Conservation (phyloP, 306 rosid genomes). For the Lathyrus sativus region DNA sequence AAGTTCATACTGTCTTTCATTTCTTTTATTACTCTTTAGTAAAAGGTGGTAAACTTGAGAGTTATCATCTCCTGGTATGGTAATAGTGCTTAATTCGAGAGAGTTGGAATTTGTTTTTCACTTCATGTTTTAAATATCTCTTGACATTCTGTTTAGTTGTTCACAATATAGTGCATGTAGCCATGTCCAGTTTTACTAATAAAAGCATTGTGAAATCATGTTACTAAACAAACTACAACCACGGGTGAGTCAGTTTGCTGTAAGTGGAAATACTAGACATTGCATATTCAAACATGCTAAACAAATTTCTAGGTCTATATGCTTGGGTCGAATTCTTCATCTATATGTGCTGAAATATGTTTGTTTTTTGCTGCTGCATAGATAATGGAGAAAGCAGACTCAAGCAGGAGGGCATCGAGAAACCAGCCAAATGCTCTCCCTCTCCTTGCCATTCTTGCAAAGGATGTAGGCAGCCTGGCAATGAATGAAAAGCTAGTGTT, state of each 20-base stretch:
- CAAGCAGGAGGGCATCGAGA: conserved; percentile 94
- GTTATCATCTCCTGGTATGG: conserved; percentile 25
- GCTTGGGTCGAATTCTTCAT: conserved; percentile 16
- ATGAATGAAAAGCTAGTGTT: conserved; percentile 75
- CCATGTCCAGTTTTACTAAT: neutral
- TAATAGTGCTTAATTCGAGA: conserved; percentile 11
- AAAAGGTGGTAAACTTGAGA: conserved; percentile 29
- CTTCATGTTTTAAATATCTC: neutral
- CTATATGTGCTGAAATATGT: conserved; percentile 43
- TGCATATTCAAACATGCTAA: neutral
- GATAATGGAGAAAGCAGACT: conserved; percentile 97
- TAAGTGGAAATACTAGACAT: conserved; percentile 19
- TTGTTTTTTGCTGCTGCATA: conserved; percentile 42
- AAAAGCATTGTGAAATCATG: conserved; percentile 16
- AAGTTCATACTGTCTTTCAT: conserved; percentile 46
- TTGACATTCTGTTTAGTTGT: conserved; percentile 14
- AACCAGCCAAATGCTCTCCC: conserved; percentile 91
- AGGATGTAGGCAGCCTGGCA: conserved; percentile 92
- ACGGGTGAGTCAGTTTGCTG: neutral
- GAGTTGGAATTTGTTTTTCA: conserved; percentile 9
- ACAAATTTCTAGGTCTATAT: neutral
- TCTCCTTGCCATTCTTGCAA: conserved; percentile 83
- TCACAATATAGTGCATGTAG: neutral
- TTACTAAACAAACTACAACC: conserved; percentile 19
- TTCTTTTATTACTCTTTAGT: conserved; percentile 15